Conservation (phyloP, 352 stramenopile species). For the Globisporangium emineosum region DNA sequence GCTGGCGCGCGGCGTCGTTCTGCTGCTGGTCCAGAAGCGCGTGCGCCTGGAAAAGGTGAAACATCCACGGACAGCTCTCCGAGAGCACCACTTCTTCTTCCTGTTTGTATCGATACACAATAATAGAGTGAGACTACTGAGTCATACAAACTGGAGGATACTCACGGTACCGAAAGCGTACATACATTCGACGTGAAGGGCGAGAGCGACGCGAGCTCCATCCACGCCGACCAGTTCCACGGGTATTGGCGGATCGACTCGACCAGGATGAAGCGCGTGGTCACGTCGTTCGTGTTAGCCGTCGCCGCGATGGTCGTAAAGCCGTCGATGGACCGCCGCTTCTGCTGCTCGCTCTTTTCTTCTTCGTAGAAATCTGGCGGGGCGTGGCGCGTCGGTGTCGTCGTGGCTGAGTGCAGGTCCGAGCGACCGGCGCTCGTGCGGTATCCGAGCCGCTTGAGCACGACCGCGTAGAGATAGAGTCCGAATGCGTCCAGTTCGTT, state of each 20-base stretch:
- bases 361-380: conserved; percentile 29
- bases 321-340: conserved; percentile 16
- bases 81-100: conserved; percentile 59
- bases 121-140: conserved; percentile 9
- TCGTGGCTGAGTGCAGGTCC: conserved; percentile 18
- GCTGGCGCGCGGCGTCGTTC: conserved; percentile 53
- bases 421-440: conserved; percentile 41
- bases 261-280: conserved; percentile 63
- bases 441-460: conserved; percentile 66
- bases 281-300: conserved; percentile 37
- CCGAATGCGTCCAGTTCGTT: conserved; percentile 68
- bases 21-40: conserved; percentile 77
- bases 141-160: too few relatives aligned
- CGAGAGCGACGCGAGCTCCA: conserved; percentile 87
- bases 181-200: conserved; percentile 50
- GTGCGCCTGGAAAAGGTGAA: conserved; percentile 82
- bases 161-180: not conserved
- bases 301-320: conserved; percentile 17
- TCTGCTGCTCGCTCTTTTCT: conserved; percentile 39
- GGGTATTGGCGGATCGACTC: conserved; percentile 71
- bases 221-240: conserved; percentile 97
- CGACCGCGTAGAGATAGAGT: conserved; percentile 79
- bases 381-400: conserved; percentile 34
- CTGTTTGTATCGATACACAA: conserved; percentile 19
- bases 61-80: conserved; percentile 69